Evolutionary conservation across 2,329 filamentous ascomycete species (phyloP).

Genomic region (Sclerotinia trifoliorum): DNA sequence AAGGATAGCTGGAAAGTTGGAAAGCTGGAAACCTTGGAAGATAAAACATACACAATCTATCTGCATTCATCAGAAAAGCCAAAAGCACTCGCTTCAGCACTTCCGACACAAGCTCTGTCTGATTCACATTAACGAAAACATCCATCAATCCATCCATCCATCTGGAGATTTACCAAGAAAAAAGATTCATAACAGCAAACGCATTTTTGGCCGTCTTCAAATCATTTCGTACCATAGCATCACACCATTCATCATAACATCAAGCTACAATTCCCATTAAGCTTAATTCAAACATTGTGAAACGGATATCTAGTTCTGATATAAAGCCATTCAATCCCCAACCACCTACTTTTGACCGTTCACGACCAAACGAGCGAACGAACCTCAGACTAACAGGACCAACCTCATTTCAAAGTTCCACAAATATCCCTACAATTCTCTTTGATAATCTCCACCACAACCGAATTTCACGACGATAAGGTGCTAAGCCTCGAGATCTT

Average conservation of each 20-base stretch:
- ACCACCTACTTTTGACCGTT: conserved; percentile 20
- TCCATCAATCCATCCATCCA: conserved; percentile 1
- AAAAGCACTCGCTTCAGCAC: not conserved
- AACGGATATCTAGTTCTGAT: conserved; percentile 9
- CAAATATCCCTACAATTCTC: conserved; percentile 19
- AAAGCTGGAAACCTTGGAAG: not conserved
- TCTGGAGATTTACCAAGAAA: not conserved
- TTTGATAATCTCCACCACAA: conserved; percentile 21
- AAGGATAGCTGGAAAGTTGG: not conserved
- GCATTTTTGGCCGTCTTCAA: not conserved
- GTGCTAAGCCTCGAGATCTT: conserved; percentile 3
- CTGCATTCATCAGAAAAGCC: not conserved
- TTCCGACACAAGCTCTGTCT: not conserved
- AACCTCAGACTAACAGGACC: conserved; percentile 5
- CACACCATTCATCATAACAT: not conserved
- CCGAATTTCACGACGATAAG: conserved; percentile 21
- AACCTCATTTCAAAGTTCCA: conserved; percentile 24
- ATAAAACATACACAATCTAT: conserved; percentile 2
- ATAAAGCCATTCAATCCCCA: conserved; percentile 15
- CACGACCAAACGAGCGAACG: not conserved
- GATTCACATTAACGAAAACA: conserved; percentile 17
- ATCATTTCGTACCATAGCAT: not conserved
- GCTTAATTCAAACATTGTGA: conserved; percentile 17
- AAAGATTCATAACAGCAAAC: not conserved
- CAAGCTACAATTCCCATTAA: conserved; percentile 1